These are phyloP conservation scores for Salvia sclarea DNA, from an alignment of 305 asterid species.

Conservation along the genomic window DNA sequence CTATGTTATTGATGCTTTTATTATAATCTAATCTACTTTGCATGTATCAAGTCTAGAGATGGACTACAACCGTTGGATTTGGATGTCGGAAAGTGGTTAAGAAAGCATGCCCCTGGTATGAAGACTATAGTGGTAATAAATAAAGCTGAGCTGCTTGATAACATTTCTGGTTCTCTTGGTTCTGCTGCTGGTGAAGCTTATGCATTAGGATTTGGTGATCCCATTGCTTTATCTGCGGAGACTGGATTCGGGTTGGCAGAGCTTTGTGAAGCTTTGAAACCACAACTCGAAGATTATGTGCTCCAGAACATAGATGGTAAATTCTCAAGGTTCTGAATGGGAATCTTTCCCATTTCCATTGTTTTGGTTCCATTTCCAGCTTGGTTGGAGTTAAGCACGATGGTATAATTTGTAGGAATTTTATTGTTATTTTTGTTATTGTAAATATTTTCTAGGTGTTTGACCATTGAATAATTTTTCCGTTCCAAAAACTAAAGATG, in stretches of 20 bases:
- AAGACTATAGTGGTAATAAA: conserved; percentile 80
- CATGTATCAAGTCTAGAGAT: conserved; percentile 52
- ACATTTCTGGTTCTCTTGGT: conserved; percentile 71
- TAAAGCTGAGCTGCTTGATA: conserved; percentile 92
- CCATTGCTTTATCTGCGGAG: conserved; percentile 92
- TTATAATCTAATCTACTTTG: conserved; percentile 23
- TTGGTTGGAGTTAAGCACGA: conserved; percentile 11
- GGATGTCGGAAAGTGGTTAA: conserved; percentile 97
- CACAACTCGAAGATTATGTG: conserved; percentile 69
- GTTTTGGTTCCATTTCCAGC: background rate
- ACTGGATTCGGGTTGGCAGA: conserved; percentile 85
- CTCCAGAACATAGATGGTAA: conserved; percentile 51
- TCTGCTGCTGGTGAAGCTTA: conserved; percentile 85
- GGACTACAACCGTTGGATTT: conserved; percentile 88
- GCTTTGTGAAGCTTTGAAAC: conserved; percentile 68
- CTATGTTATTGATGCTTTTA: conserved; percentile 8
- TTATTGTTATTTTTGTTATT: background rate
- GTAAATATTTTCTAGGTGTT: conserved; percentile 10
- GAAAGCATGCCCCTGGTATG: conserved; percentile 81
- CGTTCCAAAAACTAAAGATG: conserved; percentile 8
- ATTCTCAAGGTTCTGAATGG: conserved; percentile 9
- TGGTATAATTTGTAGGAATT: background rate
- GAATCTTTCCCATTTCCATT: too few relatives aligned
- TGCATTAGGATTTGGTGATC: conserved; percentile 90
- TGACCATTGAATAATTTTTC: background rate